These are phyloP conservation scores for Plasmodium coatneyi DNA, from an alignment of 169 alveolate genomes.

Conservation along the genomic window DNA sequence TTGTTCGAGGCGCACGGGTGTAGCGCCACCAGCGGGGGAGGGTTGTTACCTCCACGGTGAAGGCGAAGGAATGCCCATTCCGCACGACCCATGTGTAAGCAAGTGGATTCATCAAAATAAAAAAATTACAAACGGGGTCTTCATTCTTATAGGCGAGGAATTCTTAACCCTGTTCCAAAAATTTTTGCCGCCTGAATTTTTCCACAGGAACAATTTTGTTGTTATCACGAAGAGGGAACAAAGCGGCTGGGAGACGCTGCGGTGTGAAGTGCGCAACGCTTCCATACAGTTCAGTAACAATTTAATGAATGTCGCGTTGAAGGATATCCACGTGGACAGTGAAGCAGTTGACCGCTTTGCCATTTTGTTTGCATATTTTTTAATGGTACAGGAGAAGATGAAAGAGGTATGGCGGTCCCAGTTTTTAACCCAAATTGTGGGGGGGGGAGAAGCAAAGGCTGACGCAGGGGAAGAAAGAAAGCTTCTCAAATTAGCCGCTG, in stretches of 20 bases:
- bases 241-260: neutral
- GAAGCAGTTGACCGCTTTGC: neutral
- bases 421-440: slow-evolving; percentile 26
- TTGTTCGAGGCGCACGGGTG: slow-evolving; percentile 1
- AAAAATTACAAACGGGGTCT: slow-evolving; percentile 12
- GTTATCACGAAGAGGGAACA: slow-evolving; percentile 1
- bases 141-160: slow-evolving; percentile 54
- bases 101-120: slow-evolving; percentile 22
- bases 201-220: slow-evolving; percentile 42
- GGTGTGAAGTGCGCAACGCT: neutral
- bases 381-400: slow-evolving; percentile 19
- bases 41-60: neutral
- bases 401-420: slow-evolving; percentile 5
- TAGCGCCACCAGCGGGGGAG: neutral
- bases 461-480: neutral
- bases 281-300: slow-evolving; percentile 26
- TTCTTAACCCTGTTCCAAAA: slow-evolving; percentile 10
- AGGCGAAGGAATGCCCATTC: neutral
- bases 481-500: neutral
- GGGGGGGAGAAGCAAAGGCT: neutral
- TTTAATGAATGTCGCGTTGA: slow-evolving; percentile 24
- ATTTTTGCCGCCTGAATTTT: neutral
- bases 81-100: neutral
- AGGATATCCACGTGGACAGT: neutral
- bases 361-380: slow-evolving; percentile 11